Base-by-base conservation (phyloP, 1,139 yeast genomes). In the Protomyces arabidopsidicola region DNA sequence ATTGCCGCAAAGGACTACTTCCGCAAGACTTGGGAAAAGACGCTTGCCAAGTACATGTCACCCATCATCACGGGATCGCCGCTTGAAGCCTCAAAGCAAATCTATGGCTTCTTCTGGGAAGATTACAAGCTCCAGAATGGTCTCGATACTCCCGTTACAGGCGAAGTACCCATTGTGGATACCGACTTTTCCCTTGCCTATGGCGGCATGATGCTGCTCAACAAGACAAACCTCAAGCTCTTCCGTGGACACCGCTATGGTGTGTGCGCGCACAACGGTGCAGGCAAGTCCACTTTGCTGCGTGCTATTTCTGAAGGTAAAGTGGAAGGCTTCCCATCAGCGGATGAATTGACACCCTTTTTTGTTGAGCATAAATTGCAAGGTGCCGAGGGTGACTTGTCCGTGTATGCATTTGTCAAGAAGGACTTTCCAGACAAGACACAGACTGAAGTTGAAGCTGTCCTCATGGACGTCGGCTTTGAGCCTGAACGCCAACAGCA, bases 241-340 rank as follows among this genome's bases (percentile, higher is more conserved):
- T 93, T 91, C 95, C 90, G 98, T 84, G 95, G 89, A 83, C 91
- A 97, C 84, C 89, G 98, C 84, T 93, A 93, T 79, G 98, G 98
- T 79, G 83, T 93, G 68, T 90, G 97, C 81, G 98, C 98, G 73
- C 84, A 98, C 78, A 93, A 93, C 75, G 98, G 98, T 82, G 97
- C 97, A 66, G 98, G 98, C 79, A 93, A 93, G 77, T 90, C 97
- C 18, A 93, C 98, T 20, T 81, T 93, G 72, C 91, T 93, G 98
- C 84, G 98, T 77, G 88, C 98, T 45, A 93, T 93, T 72, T 90
- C 97, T 65, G 90, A 90, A 74, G 98, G 98, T 66, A 97, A 93
- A 79, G 83, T 93, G 69, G 98, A 93, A 78, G 98, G 98, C 4
- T 93, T 93, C 84, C 98, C 98, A 50, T 86, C 90, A 69, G 86